Base-by-base conservation (phyloP, 495 filamentous ascomycete genomes). In the Chaetomidium leptoderma region DNA sequence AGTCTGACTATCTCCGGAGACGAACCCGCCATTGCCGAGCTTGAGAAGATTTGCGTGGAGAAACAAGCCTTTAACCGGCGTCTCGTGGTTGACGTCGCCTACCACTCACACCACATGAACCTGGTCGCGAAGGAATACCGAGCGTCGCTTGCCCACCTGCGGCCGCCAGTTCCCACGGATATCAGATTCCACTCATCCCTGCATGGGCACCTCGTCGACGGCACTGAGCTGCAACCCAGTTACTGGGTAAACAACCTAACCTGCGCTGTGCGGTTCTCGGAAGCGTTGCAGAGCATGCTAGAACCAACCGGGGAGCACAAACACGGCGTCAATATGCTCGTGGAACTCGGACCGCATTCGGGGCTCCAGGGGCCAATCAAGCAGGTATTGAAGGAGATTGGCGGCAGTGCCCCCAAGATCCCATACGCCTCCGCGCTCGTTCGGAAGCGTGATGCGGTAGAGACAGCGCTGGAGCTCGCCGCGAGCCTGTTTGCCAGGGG, bases 101-200 rank as follows among this genome's bases (percentile, higher is more conserved):
- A 84, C 58, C 86, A 89, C 61, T 86, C 83, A 2, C 76, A 78
- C 48, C 81, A 87, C 57, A 87, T 88, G 78, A 63, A 73, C 39
- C 57, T 74, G 35, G 68, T 77, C n/a, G 71, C 72, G 39, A 48
- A 48, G 45, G 72, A 67, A 17, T 78, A 79, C 58, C 55, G 60
- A 6, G 57, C 60, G 4, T 70, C 68, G 35, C 64, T 72, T 33
- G 60, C 65, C 50, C 60, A 65, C 30, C 35, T 74, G 26, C 66
- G 61, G 36, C 47, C 70, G 13, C 74, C 65, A 5, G 59, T 68
- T 13, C 62, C 68, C 9, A 69, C 67, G 3, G 59, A 66, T 3
- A 68, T 78, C 44, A 67, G 66, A 45, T 78, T 76, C 55, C 72
- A 71, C 57, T 77, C 71, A 29, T 71, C 69, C 14, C 59, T 73